These are phyloP conservation scores for Penicillium ucsense DNA, from an alignment of 495 filamentous ascomycete species.

Conservation along the genomic window DNA sequence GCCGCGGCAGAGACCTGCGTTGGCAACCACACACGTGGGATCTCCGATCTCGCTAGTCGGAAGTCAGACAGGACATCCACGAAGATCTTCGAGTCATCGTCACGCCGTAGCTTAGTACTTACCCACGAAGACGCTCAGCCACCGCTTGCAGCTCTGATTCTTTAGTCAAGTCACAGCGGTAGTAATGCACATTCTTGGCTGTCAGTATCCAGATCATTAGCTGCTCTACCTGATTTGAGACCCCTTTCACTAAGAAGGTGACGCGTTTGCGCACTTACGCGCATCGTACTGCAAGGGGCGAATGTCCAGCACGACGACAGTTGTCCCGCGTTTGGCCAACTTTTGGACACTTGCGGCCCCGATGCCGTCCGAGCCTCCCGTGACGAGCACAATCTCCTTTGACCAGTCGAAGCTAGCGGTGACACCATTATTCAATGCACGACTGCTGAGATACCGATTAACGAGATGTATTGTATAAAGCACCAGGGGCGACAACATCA, in stretches of 20 bases:
- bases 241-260: no score
- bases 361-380: constrained; percentile 3
- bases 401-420: constrained; percentile 13
- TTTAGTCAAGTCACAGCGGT: constrained; percentile 5
- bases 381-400: constrained; percentile 4
- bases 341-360: constrained; percentile 1
- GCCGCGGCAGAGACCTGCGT: constrained; percentile 2
- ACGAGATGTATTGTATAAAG: background rate
- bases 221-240: no score
- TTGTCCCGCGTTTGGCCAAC: background rate
- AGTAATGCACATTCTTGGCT: constrained; percentile 5
- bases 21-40: constrained; percentile 2
- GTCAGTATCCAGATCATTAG: no score
- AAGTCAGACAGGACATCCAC: no score
- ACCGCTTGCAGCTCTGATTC: background rate
- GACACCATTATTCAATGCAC: background rate
- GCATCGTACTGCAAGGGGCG: constrained; percentile 1
- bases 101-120: no score
- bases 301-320: constrained; percentile 5
- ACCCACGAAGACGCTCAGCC: constrained; percentile 1
- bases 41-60: background rate
- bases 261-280: background rate
- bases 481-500: no score
- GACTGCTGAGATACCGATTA: background rate
- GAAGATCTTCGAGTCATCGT: no score